Conservation (phyloP, 2,329 filamentous ascomycete species). For the Diaporthe longicolla region DNA sequence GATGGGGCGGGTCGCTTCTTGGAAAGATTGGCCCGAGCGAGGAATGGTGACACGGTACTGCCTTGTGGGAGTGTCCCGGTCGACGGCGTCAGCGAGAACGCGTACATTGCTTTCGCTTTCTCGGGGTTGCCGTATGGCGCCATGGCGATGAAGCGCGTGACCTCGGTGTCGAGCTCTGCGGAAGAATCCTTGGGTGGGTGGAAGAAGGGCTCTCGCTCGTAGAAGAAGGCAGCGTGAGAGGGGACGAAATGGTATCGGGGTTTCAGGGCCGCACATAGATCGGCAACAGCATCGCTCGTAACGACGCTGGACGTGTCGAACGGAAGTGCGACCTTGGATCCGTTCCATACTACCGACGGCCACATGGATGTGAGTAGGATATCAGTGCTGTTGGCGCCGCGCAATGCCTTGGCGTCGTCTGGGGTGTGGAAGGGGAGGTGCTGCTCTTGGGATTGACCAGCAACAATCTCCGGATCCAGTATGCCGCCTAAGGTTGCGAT, state of each 20-base stretch:
- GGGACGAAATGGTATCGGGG: slow-evolving; percentile 92
- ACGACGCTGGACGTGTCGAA: slow-evolving; percentile 66
- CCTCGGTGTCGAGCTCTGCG: slow-evolving; percentile 58
- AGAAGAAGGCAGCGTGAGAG: slow-evolving; percentile 77
- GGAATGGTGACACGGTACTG: slow-evolving; percentile 82
- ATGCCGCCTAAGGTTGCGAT: slow-evolving; percentile 89
- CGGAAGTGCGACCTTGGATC: slow-evolving; percentile 74
- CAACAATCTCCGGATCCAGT: slow-evolving; percentile 72
- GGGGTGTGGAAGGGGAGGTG: slow-evolving; percentile 84
- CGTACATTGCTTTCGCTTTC: slow-evolving; percentile 87
- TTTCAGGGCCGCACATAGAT: slow-evolving; percentile 83
- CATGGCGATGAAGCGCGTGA: slow-evolving; percentile 93
- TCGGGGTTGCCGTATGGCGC: slow-evolving; percentile 81
- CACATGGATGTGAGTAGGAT: slow-evolving; percentile 90
- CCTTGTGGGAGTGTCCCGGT: slow-evolving; percentile 75
- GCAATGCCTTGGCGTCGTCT: slow-evolving; percentile 81
- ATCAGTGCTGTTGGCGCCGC: slow-evolving; percentile 83
- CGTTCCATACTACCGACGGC: slow-evolving; percentile 80
- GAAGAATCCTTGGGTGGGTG: slow-evolving; percentile 64
- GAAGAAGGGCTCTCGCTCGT: slow-evolving; percentile 93
- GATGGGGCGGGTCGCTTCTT: slow-evolving; percentile 69
- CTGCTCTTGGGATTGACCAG: slow-evolving; percentile 77
- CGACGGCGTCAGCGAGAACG: slow-evolving; percentile 77
- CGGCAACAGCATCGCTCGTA: slow-evolving; percentile 78
- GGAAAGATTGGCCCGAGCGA: slow-evolving; percentile 53